A percentile compares a stretch with the other conserved stretches of the same genome.
phyloP scores from a whole-genome alignment of 805 yeast genomes.

The Pichia occidentalis region DNA sequence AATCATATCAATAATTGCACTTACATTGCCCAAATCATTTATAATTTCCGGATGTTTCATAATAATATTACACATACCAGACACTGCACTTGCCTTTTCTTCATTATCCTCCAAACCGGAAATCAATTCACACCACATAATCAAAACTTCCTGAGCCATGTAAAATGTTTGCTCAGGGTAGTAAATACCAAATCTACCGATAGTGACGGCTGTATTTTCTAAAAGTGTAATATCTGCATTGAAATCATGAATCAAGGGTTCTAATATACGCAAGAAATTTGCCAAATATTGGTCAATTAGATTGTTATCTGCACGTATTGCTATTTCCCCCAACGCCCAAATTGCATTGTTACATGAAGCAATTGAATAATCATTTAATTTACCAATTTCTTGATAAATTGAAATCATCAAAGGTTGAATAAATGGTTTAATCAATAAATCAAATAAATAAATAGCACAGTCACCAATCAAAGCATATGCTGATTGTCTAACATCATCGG shows the following conservation, averaged over 20 bases:
- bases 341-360: slow-evolving; percentile 83
- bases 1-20: slow-evolving; percentile 52
- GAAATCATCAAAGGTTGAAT: slow-evolving; percentile 51
- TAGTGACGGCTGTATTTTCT: slow-evolving; percentile 84
- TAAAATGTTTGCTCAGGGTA: slow-evolving; percentile 40
- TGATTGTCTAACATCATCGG: slow-evolving; percentile 87
- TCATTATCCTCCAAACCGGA: slow-evolving; percentile 65
- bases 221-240: slow-evolving; percentile 57
- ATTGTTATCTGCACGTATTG: slow-evolving; percentile 46
- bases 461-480: slow-evolving; percentile 90
- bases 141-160: slow-evolving; percentile 28
- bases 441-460: slow-evolving; percentile 56
- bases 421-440: slow-evolving; percentile 40
- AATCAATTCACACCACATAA: slow-evolving; percentile 72
- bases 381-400: slow-evolving; percentile 62
- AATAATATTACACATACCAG: slow-evolving; percentile 73
- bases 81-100: slow-evolving; percentile 82
- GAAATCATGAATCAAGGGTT: slow-evolving; percentile 50
- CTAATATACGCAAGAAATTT: slow-evolving; percentile 48
- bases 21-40: slow-evolving; percentile 39
- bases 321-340: slow-evolving; percentile 90
- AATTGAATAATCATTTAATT: slow-evolving; percentile 37
- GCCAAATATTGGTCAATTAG: slow-evolving; percentile 46
- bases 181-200: slow-evolving; percentile 75
- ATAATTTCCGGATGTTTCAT: slow-evolving; percentile 58